Percentiles rank a stretch among this genome's conserved stretches.
These are phyloP conservation scores for Piloderma croceum DNA, from an alignment of 768 basidiomycete species.

Conservation along the genomic window DNA sequence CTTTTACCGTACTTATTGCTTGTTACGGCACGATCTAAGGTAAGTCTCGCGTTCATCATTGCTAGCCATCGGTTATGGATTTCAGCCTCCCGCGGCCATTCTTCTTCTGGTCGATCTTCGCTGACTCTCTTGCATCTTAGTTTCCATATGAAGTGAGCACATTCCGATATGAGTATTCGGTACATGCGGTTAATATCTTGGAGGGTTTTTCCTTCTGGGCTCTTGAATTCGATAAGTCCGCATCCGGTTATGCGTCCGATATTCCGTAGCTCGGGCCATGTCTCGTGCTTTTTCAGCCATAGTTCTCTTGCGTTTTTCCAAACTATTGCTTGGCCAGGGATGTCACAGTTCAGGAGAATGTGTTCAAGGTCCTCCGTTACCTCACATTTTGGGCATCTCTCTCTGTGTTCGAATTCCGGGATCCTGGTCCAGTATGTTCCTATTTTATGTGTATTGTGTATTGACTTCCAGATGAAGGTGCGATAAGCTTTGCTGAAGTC, in stretches of 20 bases:
- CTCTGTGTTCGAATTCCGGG: conserved; percentile 6
- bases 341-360: conserved; percentile 23
- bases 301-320: conserved; percentile 20
- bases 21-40: conserved; percentile 13
- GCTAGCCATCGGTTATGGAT: conserved; percentile 12
- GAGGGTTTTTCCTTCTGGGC: conserved; percentile 1
- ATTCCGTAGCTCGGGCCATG: conserved; percentile 7
- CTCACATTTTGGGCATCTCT: conserved; percentile 12
- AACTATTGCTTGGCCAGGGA: conserved; percentile 14
- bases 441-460: conserved; percentile 18
- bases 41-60: conserved; percentile 10
- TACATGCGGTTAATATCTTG: conserved; percentile 13
- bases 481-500: neutral
- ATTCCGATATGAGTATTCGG: conserved; percentile 23
- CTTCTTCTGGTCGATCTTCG: conserved; percentile 3
- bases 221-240: neutral
- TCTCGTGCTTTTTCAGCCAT: conserved; percentile 12
- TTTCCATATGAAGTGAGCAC: conserved; percentile 26
- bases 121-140: conserved; percentile 19
- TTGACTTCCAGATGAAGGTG: conserved; percentile 18
- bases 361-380: conserved; percentile 24
- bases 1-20: conserved; percentile 9
- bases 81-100: conserved; percentile 1
- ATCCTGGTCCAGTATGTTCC: conserved; percentile 23
- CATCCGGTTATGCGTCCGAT: conserved; percentile 19